Evolutionary conservation across 495 filamentous ascomycete species (phyloP), one percentile per base, ranked within the genome.

Genomic region (Tuber borchii): DNA sequence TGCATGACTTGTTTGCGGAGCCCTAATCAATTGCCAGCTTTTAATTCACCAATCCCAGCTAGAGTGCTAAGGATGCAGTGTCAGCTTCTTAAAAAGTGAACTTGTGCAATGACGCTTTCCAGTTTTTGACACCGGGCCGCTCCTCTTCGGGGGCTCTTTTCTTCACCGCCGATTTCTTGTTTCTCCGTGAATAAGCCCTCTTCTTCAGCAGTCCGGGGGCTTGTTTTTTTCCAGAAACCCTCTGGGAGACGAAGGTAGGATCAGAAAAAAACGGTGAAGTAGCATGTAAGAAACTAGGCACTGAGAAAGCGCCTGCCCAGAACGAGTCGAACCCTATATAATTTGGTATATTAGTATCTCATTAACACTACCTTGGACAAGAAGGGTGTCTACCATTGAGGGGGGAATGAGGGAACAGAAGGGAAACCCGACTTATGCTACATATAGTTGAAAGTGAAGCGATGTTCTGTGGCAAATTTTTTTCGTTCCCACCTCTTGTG

Each of bases 361-460:
- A 40, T 51, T 51, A 10, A 31, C 43, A 51, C 46, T n/a, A 7
- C 7, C 1, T 51, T n/a, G 20, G 46, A 5, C 5, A 14, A 26
- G 31, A 17, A n/a, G 42, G 7, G 19, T 45, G 19, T 73, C n/a
- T 73, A 56, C 71, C 42, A 31, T 73, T 73, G 44, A 51, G 39
- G 26, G 39, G 16, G 40, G 26, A 51, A 51, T 73, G 44, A 51
- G 44, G 26, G 61, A 73, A n/a, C 14, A 56, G 70, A 74, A 70
- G 73, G 20, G 40, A 40, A 19, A 45, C 19, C 40, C 65, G n/a
- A 71, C 37, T n/a, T 70, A 70, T 34, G 26, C 19, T 8, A 12
- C 14, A 22, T 71, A 70, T 42, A 31, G 68, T 65, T 51, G 31
- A 46, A 74, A n/a, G 40, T 51, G 42, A 34, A 74, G 46, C 39